Base-by-base conservation (phyloP, 768 basidiomycete genomes). In the Lanmaoa pseudosensibilis region DNA sequence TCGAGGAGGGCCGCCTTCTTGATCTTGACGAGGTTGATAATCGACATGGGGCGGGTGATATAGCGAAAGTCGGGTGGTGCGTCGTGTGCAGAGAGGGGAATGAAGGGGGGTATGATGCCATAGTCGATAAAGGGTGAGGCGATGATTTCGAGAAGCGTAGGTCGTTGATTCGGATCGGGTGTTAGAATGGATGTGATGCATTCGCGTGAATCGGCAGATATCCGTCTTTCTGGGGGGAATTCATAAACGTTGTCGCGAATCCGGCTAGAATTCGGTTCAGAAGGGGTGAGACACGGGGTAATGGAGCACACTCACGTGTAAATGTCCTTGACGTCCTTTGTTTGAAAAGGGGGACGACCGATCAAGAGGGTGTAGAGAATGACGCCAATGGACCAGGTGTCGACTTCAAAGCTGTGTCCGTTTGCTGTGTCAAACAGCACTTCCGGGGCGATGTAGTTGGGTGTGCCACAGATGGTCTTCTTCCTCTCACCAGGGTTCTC, bases 391-490 rank as follows among this genome's bases (percentile, higher is more conserved):
- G 92, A 94, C 96, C 96, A 99, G 10, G 94, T 90, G 69, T 99
- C 96, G 30, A 98, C 96, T 75, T 99, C 97, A 63, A 97, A 99
- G 69, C 92, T 94, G 73, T 99, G 96, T 2, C 96, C 95, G 60
- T 94, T 95, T 18, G 87, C 92, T 25, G 90, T 93, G 70, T 98
- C 94, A 70, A 96, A 97, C 62, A 99, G 77, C 23, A 98, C 94
- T 69, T 98, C 96, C 0, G 97, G 97, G 0, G 97, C 96, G 60
- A 99, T 98, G 69, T 99, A 98, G 69, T 99, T 98, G 2, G 96
- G 97, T 0, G 96, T 99, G 1, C 96, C 96, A 62, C 97, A 98
- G 46, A 98, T 97, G 0, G 96, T 99, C 84, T 98, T 98, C 82
- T 98, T 97, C 68, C 96, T 78, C 73, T 98, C 96, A 0, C 96